These are phyloP conservation scores for Dacryopinax spathularia DNA, from an alignment of 768 basidiomycete species.

Conservation along the genomic window DNA sequence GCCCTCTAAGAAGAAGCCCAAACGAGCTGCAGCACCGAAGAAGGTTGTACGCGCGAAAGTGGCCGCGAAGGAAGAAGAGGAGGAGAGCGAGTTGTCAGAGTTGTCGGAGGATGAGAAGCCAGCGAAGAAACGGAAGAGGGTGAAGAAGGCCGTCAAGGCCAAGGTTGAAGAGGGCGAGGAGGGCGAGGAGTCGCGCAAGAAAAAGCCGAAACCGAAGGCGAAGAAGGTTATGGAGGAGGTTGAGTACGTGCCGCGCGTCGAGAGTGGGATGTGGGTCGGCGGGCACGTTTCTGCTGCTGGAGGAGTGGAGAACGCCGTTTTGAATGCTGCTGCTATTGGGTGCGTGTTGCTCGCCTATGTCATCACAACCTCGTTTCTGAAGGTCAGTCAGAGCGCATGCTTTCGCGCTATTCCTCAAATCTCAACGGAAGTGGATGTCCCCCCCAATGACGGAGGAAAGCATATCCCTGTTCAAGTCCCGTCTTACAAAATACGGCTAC, in stretches of 20 bases:
- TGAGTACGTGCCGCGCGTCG: slow-evolving; percentile 21
- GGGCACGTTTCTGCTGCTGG: slow-evolving; percentile 74
- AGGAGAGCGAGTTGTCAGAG: slow-evolving; percentile 5
- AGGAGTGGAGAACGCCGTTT: slow-evolving; percentile 58
- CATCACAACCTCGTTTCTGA: not conserved
- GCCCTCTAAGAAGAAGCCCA: too few relatives aligned
- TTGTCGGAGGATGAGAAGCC: slow-evolving; percentile 3
- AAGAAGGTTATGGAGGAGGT: slow-evolving; percentile 1
- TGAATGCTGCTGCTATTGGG: slow-evolving; percentile 60
- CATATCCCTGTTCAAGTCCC: slow-evolving; percentile 43
- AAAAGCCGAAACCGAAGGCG: not conserved
- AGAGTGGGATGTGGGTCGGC: slow-evolving; percentile 52
- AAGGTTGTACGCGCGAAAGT: too few relatives aligned
- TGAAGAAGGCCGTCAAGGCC: not conserved
- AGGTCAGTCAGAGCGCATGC: slow-evolving; percentile 47
- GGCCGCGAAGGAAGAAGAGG: slow-evolving; percentile 8
- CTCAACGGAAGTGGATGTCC: slow-evolving; percentile 67
- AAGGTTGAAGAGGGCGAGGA: not conserved
- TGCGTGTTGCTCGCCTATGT: slow-evolving; percentile 20
- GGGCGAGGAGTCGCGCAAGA: slow-evolving; percentile 2
- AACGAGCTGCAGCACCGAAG: too few relatives aligned
- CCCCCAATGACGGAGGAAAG: slow-evolving; percentile 41
- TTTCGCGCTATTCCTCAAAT: slow-evolving; percentile 73
- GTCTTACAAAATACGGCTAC: slow-evolving; percentile 50
- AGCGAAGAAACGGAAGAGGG: not conserved